Base-by-base conservation (phyloP, 495 filamentous ascomycete genomes). In the Neurospora hispaniola region DNA sequence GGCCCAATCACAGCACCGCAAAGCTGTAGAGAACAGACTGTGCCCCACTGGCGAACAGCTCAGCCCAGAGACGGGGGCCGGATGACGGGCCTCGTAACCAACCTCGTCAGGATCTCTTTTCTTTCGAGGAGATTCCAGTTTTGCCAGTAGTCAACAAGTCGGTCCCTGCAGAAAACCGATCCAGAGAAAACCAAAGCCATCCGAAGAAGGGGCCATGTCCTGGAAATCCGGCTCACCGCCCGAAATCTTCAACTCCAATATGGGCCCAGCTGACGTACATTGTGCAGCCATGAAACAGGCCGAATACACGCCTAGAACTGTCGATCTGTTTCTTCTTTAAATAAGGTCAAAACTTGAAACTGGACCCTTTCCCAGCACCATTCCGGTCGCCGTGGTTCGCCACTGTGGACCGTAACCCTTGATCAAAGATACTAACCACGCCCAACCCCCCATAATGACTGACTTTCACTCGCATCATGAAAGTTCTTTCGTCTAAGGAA, bases 401-500 rank as follows among this genome's bases (percentile, higher is more conserved):
- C 23, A 31, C 10, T 2, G 4, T 31, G 5, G 12, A 31, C 23
- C 48, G 23, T 62, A 62, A 62, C 23, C 48, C 48, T 62, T 31
- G 23, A 23, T 31, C 54, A 16, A 23, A 12, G 4, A 20, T 9
- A 2, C 8, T 20, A 18, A 3, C 20, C 44, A 20, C n/a, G 3
- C n/a, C 44, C 44, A 48, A 38, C 35, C 35, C 3, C 43, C 18
- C 18, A 46, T 20, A 2, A 18, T 18, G 42, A 6, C 41, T 14
- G 42, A 16, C 14, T 8, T 44, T n/a, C 43, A 46, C 18, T 20
- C 43, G 18, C 18, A 46, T 20, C 44, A 11, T 11, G 44, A 48
- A 9, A 11, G 9, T 2, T 48, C 44, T 20, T 62, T 8, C 16
- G 3, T 18, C n/a, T 71, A 81, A 14, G 80, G 79, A 71, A 82